These are phyloP conservation scores for Volvox reticuliferus DNA, from an alignment of 139 green algal species.

Conservation along the genomic window DNA sequence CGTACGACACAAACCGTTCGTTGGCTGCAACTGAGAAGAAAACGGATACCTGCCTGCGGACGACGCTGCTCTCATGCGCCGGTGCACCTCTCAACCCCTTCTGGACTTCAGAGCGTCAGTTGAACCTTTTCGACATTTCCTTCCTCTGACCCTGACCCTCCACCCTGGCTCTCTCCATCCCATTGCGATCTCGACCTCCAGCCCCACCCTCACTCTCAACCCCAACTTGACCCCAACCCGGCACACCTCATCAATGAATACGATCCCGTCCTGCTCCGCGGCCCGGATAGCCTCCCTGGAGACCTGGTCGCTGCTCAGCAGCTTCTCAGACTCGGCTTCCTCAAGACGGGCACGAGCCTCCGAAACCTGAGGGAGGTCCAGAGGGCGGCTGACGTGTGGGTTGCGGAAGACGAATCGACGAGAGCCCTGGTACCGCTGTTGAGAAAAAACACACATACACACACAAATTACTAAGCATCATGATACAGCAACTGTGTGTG, in stretches of 20 bases:
- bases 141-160: too few relatives aligned
- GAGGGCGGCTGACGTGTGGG: too few relatives aligned
- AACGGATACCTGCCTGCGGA: too few relatives aligned
- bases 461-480: not conserved
- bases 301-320: constrained; percentile 78
- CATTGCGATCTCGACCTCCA: not conserved
- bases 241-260: constrained; percentile 95
- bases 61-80: too few relatives aligned
- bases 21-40: too few relatives aligned
- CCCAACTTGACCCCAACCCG: not conserved
- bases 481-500: not conserved
- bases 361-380: constrained; percentile 29
- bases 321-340: constrained; percentile 77
- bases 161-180: too few relatives aligned
- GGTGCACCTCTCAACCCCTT: too few relatives aligned
- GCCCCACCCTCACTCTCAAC: not conserved
- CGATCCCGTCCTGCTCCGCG: constrained; percentile 87
- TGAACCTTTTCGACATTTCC: too few relatives aligned
- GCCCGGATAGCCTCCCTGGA: constrained; percentile 84
- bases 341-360: constrained; percentile 88
- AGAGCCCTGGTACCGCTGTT: too few relatives aligned
- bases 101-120: too few relatives aligned
- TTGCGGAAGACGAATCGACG: not conserved
- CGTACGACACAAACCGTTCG: too few relatives aligned
- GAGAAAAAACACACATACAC: not conserved